Conservation (phyloP, 768 basidiomycete genomes). For the Tylopilus balloui region DNA sequence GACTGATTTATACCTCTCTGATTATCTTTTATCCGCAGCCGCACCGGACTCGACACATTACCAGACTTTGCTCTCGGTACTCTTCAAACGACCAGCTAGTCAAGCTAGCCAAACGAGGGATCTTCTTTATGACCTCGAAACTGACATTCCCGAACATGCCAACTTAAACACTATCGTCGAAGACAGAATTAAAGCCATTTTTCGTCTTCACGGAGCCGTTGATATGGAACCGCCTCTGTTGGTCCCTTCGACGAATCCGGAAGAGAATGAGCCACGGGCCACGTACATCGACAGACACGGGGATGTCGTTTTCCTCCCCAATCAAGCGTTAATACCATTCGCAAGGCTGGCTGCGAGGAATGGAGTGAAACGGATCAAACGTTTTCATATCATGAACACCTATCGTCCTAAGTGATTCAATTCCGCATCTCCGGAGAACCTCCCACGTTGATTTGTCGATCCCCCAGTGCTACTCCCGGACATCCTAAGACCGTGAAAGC, state of each 20-base stretch:
- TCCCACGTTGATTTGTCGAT: constrained; percentile 1
- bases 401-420: constrained; percentile 58
- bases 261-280: constrained; percentile 63
- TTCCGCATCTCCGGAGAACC: not conserved
- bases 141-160: constrained; percentile 64
- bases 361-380: constrained; percentile 67
- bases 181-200: constrained; percentile 71
- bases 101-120: constrained; percentile 58
- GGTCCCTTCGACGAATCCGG: constrained; percentile 61
- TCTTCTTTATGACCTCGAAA: constrained; percentile 71
- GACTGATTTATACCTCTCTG: not conserved
- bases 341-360: constrained; percentile 77
- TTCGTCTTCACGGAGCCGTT: constrained; percentile 86
- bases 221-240: constrained; percentile 84
- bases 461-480: constrained; percentile 54
- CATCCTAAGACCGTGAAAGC: constrained; percentile 72
- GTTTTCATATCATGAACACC: constrained; percentile 73
- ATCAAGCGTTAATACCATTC: constrained; percentile 69
- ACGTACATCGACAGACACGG: constrained; percentile 78
- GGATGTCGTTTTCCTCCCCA: constrained; percentile 68
- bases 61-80: constrained; percentile 67
- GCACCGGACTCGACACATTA: constrained; percentile 80
- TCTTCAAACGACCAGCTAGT: constrained; percentile 72
- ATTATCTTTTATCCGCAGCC: constrained; percentile 36
- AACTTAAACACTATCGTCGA: constrained; percentile 71